Base-by-base conservation (phyloP, 2,329 filamentous ascomycete genomes). In the Canariomyces notabilis region DNA sequence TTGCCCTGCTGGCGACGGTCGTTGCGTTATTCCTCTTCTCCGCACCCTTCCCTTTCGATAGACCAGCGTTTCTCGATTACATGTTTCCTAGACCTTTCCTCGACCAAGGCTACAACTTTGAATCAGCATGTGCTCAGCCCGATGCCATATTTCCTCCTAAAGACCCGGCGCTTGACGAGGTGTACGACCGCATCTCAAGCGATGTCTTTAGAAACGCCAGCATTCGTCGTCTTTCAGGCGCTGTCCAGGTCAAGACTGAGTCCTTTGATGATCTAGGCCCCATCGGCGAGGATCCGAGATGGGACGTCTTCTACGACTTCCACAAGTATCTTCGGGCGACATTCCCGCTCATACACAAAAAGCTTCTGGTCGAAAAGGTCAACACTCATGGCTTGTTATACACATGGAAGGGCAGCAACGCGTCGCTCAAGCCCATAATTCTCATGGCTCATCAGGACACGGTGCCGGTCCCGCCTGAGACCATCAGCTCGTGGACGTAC, bases 371-470 rank as follows among this genome's bases (percentile, higher is more conserved):
- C 0, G 73, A 80, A 44, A 75, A 73, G 48, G 63, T 82, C 54
- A 83, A 83, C 59, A 76, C 70, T 2, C 74, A 82, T 57, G 79
- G 75, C 2, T 64, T 82, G 35, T 58, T 83, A 22, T 81, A 74
- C 57, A 80, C 76, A 2, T 77, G 78, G 72, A 50, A 72, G 32
- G 80, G 80, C 4, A 68, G 65, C 6, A 66, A 80, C 29, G 49
- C 61, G 2, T 59, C 57, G 1, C 61, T 80, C 31, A 78, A 76
- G 60, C 79, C 79, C 0, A 71, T 74, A 3, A 63, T 83, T 18
- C 64, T 84, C 31, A 77, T 81, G 68, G 80, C 79, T 1, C 80
- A 83, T 59, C 78, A 82, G 58, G 81, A 84, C 58, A 78, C 81
- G 7, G 80, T 85, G 2, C 79, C 79, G 2, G 78, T 80, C 0